Base-by-base conservation (phyloP, 129 eudicot genomes). In the Saussurea involucrata region DNA sequence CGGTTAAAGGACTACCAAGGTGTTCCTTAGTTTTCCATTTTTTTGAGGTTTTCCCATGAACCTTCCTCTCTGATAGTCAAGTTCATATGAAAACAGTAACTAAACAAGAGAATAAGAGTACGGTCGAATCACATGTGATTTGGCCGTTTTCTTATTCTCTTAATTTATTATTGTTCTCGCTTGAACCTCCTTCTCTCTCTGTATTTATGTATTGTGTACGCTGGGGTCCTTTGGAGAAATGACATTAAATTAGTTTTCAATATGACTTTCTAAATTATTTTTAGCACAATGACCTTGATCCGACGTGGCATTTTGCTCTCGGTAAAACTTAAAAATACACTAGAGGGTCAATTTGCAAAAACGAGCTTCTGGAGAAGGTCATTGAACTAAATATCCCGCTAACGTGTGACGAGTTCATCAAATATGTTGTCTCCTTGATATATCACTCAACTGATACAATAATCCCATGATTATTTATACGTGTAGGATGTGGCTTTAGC, bases 401-500 rank as follows among this genome's bases (percentile, higher is more conserved):
- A 37, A 63, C 18, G 3, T 8, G 22, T 58, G 10, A 29, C 29
- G 0, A 76, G 27, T 27, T 12, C 8, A 13, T 11, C 7, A 31
- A 46, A 68, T 68, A 2, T 2, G 0, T 70, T 40, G n/a, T 9
- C 22, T 20, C 22, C 32, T 37, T 37, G 22, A 25, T 60, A 33
- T 44, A 46, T 24, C 6, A 5, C 5, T 31, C 34, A 31, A 31
- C 34, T 31, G 34, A 31, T 31, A 31, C 34, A 4, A 5, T 31
- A 31, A 31, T 31, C 5, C 6, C 5, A 5, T 70, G 44, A 42
- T n/a, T 12, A 40, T 66, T 68, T 24, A 10, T 49, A 24, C 36
- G 3, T 81, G 32, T 84, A 95, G 97, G 98, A 95, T 58, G 84
- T 91, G 75, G 97, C 94, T 65, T 83, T 95, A 82, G 98, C 98